Percentiles rank a stretch among this genome's conserved stretches.
Conservation (phyloP, 2,329 filamentous ascomycete genomes). For the Orbilia blumenaviensis region DNA sequence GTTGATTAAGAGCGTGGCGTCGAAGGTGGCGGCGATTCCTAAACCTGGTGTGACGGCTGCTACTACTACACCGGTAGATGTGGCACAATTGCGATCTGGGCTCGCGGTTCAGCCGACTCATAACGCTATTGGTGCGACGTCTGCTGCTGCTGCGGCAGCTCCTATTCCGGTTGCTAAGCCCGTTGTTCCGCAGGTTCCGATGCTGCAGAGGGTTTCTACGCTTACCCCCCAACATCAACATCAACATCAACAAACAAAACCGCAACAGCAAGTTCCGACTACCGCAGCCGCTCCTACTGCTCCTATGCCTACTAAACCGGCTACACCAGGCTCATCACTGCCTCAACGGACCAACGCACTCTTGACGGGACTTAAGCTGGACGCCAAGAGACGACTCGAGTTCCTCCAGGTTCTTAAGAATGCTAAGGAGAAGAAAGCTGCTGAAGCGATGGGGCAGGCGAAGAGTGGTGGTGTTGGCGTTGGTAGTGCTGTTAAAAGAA, state of each 20-base stretch:
- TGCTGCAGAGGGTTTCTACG: not conserved
- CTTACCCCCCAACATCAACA: slow-evolving; percentile 7
- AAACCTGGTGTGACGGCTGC: not conserved
- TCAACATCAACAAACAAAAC: not conserved
- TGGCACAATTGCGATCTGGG: not conserved
- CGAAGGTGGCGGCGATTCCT: slow-evolving; percentile 13
- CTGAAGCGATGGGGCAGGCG: slow-evolving; percentile 28
- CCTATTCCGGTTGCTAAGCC: slow-evolving; percentile 5
- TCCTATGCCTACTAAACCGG: not conserved
- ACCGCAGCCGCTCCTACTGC: not conserved
- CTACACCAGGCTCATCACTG: not conserved
- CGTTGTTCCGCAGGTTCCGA: not conserved
- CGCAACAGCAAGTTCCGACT: not conserved
- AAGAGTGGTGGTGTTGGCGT: slow-evolving; percentile 1
- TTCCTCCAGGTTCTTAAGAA: slow-evolving; percentile 41
- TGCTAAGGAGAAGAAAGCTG: slow-evolving; percentile 49
- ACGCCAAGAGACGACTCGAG: slow-evolving; percentile 19
- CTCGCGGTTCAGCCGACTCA: not conserved
- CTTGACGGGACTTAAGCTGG: slow-evolving; percentile 18
- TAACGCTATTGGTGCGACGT: not conserved
- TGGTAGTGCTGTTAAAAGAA: slow-evolving; percentile 14
- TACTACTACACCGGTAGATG: not conserved
- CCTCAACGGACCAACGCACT: slow-evolving; percentile 16
- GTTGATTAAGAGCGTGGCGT: not conserved
- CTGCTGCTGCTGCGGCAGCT: not conserved